Conservation (phyloP, 208 protist species). For the Wallacemonas rigidus region DNA sequence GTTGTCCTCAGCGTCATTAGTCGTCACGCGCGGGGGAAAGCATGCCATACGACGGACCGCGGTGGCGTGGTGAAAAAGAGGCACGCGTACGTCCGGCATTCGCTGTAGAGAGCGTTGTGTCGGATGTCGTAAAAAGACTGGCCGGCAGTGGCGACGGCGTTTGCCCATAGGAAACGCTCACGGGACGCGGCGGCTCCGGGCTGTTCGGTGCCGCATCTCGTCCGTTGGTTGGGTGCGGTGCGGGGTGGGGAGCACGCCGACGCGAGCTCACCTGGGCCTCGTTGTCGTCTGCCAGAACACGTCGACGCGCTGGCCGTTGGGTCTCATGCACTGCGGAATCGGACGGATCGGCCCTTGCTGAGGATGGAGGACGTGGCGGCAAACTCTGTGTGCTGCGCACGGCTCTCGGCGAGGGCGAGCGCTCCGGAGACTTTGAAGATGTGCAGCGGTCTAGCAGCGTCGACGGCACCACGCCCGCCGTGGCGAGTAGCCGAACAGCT, state of each 20-base stretch:
- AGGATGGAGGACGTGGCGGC: not conserved
- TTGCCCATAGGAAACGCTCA: too few relatives aligned
- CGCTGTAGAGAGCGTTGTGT: too few relatives aligned
- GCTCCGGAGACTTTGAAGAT: not conserved
- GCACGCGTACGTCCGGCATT: not conserved
- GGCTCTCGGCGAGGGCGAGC: not conserved
- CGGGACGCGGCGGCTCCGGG: too few relatives aligned
- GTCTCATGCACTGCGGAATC: too few relatives aligned
- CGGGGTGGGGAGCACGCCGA: too few relatives aligned
- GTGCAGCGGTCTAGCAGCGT: not conserved
- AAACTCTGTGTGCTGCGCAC: not conserved
- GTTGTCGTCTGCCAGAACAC: not conserved
- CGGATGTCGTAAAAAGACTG: too few relatives aligned
- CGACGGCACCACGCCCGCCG: slow-evolving; percentile 10
- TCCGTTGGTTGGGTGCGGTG: not conserved
- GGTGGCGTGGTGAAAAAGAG: not conserved
- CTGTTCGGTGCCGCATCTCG: not conserved
- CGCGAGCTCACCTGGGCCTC: too few relatives aligned
- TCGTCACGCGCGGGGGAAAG: slow-evolving; percentile 14
- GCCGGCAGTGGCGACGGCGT: too few relatives aligned
- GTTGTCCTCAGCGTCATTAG: not conserved
- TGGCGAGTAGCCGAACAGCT: slow-evolving; percentile 36
- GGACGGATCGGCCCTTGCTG: not conserved
- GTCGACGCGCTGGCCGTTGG: too few relatives aligned
- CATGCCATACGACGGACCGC: slow-evolving; percentile 9